Percentiles rank a stretch among this genome's conserved stretches.
phyloP scores from a whole-genome alignment of 495 filamentous ascomycete species.

The Xylaria curta region DNA sequence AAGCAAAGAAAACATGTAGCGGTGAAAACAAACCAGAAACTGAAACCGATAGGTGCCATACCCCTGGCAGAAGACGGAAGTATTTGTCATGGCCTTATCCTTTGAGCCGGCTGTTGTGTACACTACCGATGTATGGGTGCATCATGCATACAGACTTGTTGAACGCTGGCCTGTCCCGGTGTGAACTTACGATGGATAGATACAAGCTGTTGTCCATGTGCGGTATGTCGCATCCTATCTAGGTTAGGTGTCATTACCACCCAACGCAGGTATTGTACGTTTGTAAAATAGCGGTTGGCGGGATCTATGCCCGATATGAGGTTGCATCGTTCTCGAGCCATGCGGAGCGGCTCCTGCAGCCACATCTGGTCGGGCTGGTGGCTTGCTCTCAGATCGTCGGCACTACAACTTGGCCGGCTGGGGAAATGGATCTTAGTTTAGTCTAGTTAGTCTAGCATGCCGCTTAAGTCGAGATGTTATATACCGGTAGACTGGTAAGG shows the following conservation, averaged over 20 bases:
- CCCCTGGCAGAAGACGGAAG: not conserved
- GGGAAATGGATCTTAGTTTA: constrained; percentile 8
- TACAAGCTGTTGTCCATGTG: constrained; percentile 1
- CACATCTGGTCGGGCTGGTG: constrained; percentile 29
- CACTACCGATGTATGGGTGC: not conserved
- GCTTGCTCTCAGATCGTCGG: constrained; percentile 29
- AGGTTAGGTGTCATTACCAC: constrained; percentile 9
- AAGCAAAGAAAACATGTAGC: not conserved
- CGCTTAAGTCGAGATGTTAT: not conserved
- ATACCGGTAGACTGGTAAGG: constrained; percentile 14
- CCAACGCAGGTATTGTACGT: not conserved
- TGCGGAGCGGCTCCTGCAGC: constrained; percentile 31
- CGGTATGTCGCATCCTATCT: constrained; percentile 4
- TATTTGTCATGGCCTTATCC: constrained; percentile 11
- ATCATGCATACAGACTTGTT: not conserved
- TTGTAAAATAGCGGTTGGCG: constrained; percentile 5
- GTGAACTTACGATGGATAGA: not conserved
- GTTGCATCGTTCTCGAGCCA: constrained; percentile 29
- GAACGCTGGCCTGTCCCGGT: not conserved
- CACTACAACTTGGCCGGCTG: constrained; percentile 5
- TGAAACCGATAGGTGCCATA: not conserved
- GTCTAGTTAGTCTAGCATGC: not conserved
- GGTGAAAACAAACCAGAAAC: not conserved
- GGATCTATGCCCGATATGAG: constrained; percentile 21
- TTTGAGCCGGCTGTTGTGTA: constrained; percentile 5